These are phyloP conservation scores for Cryptosporidium baileyi DNA, from an alignment of 169 alveolate genomes.

Conservation along the genomic window DNA sequence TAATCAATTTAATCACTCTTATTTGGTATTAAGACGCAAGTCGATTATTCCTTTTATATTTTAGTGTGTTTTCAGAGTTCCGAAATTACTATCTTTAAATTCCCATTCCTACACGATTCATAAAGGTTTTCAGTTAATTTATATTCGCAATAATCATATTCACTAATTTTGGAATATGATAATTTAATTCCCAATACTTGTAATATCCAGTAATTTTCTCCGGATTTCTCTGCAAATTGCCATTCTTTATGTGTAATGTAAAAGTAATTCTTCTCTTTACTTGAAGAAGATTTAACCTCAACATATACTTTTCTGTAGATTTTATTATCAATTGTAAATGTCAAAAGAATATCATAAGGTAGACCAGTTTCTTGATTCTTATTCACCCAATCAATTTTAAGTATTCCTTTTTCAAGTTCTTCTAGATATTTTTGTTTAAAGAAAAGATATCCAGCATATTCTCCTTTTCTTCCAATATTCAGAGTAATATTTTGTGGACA, in stretches of 20 bases:
- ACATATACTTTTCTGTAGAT: background rate
- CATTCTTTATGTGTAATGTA: slow-evolving; percentile 36
- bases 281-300: slow-evolving; percentile 60
- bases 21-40: slow-evolving; percentile 3
- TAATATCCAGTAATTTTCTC: slow-evolving; percentile 32
- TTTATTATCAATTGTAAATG: no score
- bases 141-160: background rate
- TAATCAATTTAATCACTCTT: background rate
- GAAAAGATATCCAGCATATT: slow-evolving; percentile 1
- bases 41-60: slow-evolving; percentile 44
- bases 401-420: background rate
- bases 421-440: background rate
- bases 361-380: slow-evolving; percentile 34
- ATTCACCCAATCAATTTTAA: slow-evolving; percentile 28
- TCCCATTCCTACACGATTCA: slow-evolving; percentile 19
- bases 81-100: slow-evolving; percentile 22
- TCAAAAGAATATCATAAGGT: slow-evolving; percentile 25
- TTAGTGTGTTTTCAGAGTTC: background rate
- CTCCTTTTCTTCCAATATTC: slow-evolving; percentile 38
- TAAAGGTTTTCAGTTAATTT: slow-evolving; percentile 21
- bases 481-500: no score
- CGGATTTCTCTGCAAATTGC: slow-evolving; percentile 3
- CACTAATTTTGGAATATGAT: background rate
- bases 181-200: slow-evolving; percentile 11
- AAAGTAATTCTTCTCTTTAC: slow-evolving; percentile 9